Conservation (phyloP, 345 rosid genomes). For the Draba incana region DNA sequence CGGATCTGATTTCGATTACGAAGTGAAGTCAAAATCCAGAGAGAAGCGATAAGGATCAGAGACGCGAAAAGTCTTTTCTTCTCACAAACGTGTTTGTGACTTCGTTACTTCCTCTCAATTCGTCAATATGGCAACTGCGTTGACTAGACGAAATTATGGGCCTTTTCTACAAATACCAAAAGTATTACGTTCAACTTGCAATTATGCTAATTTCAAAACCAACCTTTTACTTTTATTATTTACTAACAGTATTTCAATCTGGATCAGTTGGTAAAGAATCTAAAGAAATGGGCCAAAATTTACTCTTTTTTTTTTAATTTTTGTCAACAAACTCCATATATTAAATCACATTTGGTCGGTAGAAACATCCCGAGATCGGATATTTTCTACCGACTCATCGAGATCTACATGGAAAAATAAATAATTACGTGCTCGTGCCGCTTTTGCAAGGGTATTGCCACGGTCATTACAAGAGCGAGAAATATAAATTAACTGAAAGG, state of each 20-base stretch:
- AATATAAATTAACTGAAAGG: too few relatives aligned
- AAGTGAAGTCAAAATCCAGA: slow-evolving; percentile 20
- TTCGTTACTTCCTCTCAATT: slow-evolving; percentile 7
- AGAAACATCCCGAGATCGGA: too few relatives aligned
- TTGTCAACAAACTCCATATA: too few relatives aligned
- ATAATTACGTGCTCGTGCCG: too few relatives aligned
- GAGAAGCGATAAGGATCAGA: slow-evolving; percentile 30
- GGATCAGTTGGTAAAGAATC: too few relatives aligned
- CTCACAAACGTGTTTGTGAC: slow-evolving; percentile 28
- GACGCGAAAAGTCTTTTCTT: not conserved
- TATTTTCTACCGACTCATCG: too few relatives aligned
- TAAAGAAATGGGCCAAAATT: not conserved
- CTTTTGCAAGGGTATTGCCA: too few relatives aligned
- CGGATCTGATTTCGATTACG: slow-evolving; percentile 26
- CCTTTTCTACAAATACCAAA: not conserved
- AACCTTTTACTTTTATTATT: slow-evolving; percentile 13
- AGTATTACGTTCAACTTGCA: not conserved
- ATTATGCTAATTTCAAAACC: not conserved
- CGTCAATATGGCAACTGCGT: slow-evolving; percentile 33
- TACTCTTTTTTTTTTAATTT: too few relatives aligned
- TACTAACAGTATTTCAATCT: not conserved
- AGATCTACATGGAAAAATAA: too few relatives aligned
- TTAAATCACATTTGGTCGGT: too few relatives aligned
- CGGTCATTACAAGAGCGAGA: too few relatives aligned
- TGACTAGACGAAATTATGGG: slow-evolving; percentile 30